These are phyloP conservation scores for Termitomyces sp. DNA, from an alignment of 768 basidiomycete species.

Conservation along the genomic window DNA sequence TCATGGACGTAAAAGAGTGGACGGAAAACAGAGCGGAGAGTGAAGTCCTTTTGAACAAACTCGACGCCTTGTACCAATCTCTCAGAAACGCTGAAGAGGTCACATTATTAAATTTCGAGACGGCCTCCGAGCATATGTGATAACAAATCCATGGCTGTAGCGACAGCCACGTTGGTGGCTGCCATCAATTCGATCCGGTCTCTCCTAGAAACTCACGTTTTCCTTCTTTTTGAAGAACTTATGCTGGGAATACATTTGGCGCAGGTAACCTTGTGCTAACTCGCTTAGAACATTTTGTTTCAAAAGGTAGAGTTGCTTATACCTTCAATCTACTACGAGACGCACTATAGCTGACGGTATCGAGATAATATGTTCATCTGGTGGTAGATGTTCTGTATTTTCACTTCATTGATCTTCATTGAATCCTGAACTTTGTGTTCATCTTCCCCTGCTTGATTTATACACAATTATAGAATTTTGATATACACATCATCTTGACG, in stretches of 20 bases:
- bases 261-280: background rate
- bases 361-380: background rate
- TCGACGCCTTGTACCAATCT: constrained; percentile 46
- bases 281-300: background rate
- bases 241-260: background rate
- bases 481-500: constrained; percentile 17
- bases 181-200: background rate
- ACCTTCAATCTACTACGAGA: too few species aligned
- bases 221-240: background rate
- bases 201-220: background rate
- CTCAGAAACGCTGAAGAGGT: constrained; percentile 23
- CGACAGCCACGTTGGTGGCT: background rate
- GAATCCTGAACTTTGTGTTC: background rate
- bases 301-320: background rate
- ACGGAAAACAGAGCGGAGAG: constrained; percentile 42
- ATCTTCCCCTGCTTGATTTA: background rate
- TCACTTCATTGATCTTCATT: background rate
- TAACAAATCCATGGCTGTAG: background rate
- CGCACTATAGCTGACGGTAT: background rate
- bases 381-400: background rate
- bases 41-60: constrained; percentile 44
- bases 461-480: background rate
- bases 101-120: constrained; percentile 9
- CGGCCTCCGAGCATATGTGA: constrained; percentile 11
- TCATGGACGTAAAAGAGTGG: constrained; percentile 46